Base-by-base conservation (phyloP, 768 basidiomycete genomes). In the Cyathus striatus region DNA sequence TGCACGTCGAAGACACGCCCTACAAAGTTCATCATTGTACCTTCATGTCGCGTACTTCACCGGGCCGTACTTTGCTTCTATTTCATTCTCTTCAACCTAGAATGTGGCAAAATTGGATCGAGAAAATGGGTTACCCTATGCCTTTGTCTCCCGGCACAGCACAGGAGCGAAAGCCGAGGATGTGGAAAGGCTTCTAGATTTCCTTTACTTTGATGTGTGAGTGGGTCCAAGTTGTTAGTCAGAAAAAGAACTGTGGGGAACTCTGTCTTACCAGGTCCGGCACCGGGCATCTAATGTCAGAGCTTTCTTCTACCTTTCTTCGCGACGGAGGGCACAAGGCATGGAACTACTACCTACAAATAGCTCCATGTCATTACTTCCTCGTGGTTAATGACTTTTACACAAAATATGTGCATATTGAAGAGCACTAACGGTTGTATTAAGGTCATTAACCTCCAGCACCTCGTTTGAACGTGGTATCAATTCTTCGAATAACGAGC, bases 191-290 rank as follows among this genome's bases (percentile, higher is more conserved):
- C 57, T 88, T 37, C 61, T 87, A n/a, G 69, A 70, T 44, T 74
- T 83, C 60, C 53, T 87, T 23, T 86, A 87, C 54, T 78, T 83
- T 53, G 78, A 86, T 53, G 58, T 58, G 86, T 86, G 61, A 70
- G 81, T 75, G 27, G 22, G 36, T 44, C 16, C 16, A 38, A 33
- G 6, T 22, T 20, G n/a, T 10, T 37, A 36, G 7, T 17, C n/a
- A 12, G 32, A 25, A 17, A 32, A n/a, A 24, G 32, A 25, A 25
- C 41, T 32, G 23, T 23, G 21, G 22, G n/a, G 23, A 22, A 38
- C 27, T 26, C 20, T 33, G 43, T 43, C 25, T n/a, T 38, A 27
- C 42, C 38, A 35, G 30, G 13, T 16, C 30, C n/a, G n/a, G n/a
- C n/a, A n/a, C n/a, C n/a, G n/a, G n/a, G n/a, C n/a, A n/a, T 32